These are phyloP conservation scores for Trichoderma koningii DNA, from an alignment of 2,329 filamentous ascomycete species.

Conservation along the genomic window DNA sequence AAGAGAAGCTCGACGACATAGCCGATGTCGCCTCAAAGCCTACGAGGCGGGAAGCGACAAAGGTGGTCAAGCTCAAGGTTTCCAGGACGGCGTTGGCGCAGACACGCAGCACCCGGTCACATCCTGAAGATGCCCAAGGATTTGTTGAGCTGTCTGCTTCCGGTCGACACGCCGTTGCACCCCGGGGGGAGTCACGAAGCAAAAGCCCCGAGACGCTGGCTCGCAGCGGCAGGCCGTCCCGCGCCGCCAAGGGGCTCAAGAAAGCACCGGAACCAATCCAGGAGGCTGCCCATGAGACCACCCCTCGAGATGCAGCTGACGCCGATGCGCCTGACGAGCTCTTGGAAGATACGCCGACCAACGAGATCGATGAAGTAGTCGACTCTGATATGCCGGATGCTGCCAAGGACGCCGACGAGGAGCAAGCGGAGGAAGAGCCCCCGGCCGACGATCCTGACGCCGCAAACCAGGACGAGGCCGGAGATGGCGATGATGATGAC, in stretches of 20 bases:
- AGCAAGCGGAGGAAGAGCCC: constrained; percentile 29
- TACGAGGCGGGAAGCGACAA: constrained; percentile 37
- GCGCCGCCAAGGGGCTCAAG: constrained; percentile 55
- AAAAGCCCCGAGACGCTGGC: constrained; percentile 56
- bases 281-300: constrained; percentile 58
- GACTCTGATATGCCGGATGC: constrained; percentile 38
- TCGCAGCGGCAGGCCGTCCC: constrained; percentile 48
- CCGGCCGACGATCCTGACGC: constrained; percentile 34
- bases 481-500: constrained; percentile 49
- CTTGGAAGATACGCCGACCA: constrained; percentile 38
- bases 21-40: constrained; percentile 35
- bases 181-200: constrained; percentile 52
- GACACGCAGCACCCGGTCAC: constrained; percentile 55
- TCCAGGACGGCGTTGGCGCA: constrained; percentile 36
- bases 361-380: constrained; percentile 32
- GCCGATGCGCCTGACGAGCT: constrained; percentile 44
- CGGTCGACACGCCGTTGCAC: constrained; percentile 56
- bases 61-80: constrained; percentile 51
- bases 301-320: constrained; percentile 41
- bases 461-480: constrained; percentile 28
- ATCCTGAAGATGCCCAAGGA: constrained; percentile 57
- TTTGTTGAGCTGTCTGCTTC: constrained; percentile 62
- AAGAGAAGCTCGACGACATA: constrained; percentile 30
- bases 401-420: constrained; percentile 17
- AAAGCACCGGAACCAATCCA: constrained; percentile 51